Evolutionary conservation across 2,329 filamentous ascomycete species (phyloP).

Genomic region (Epichloe sylvatica): DNA sequence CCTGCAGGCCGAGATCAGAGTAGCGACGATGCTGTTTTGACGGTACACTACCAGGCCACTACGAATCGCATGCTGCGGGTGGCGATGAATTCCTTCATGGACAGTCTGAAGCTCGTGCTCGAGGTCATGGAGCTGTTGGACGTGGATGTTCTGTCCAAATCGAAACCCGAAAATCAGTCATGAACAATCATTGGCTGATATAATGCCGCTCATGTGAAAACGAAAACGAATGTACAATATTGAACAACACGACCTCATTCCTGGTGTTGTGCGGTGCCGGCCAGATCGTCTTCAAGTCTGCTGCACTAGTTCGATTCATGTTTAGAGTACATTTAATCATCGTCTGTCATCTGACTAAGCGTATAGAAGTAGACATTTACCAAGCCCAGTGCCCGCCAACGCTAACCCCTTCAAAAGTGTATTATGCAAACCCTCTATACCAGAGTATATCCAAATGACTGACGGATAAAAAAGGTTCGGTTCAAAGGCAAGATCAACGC

Average conservation of each 20-base stretch:
- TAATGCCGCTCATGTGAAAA: neutral
- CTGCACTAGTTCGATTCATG: neutral
- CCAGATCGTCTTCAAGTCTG: neutral
- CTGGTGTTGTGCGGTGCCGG: too few species aligned
- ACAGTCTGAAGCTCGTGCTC: slow-evolving; percentile 69
- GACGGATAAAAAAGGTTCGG: neutral
- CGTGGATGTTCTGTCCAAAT: slow-evolving; percentile 53
- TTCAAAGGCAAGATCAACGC: neutral
- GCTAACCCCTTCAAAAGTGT: neutral
- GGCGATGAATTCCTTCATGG: slow-evolving; percentile 91
- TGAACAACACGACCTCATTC: too few species aligned
- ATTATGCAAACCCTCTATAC: neutral
- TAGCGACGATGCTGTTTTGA: slow-evolving; percentile 34
- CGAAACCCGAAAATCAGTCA: slow-evolving; percentile 7
- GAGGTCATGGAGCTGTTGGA: slow-evolving; percentile 87
- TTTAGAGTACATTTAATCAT: neutral
- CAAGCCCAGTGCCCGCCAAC: neutral
- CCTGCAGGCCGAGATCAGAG: slow-evolving; percentile 9
- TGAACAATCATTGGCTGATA: neutral
- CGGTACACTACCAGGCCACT: slow-evolving; percentile 68
- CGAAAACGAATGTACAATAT: neutral
- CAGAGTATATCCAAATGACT: neutral
- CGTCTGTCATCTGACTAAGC: neutral
- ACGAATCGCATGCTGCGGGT: slow-evolving; percentile 96
- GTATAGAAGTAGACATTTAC: neutral